Conservation (phyloP, 2,329 filamentous ascomycete genomes). For the Cylindrodendrum hubeiense region DNA sequence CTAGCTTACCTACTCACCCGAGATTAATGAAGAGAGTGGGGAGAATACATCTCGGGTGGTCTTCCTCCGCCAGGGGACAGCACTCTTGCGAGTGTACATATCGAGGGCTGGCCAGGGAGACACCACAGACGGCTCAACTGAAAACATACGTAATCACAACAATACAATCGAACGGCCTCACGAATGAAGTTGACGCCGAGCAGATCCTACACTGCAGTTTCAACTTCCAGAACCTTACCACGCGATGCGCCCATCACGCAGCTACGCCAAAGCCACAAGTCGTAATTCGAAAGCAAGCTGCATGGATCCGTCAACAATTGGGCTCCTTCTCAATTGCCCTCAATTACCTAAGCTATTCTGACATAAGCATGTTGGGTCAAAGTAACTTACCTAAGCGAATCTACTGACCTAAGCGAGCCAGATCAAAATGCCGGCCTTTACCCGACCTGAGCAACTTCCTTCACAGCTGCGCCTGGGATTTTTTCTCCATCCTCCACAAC, state of each 20-base stretch:
- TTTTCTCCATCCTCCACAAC: conserved; percentile 26
- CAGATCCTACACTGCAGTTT: neutral
- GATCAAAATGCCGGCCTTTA: conserved; percentile 27
- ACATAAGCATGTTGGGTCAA: neutral
- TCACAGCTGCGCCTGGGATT: conserved; percentile 25
- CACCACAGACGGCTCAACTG: neutral
- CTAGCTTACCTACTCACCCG: conserved; percentile 1
- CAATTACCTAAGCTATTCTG: too few species aligned
- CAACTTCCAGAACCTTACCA: neutral
- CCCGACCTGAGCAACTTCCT: conserved; percentile 19
- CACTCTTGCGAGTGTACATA: neutral
- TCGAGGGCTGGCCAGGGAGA: neutral
- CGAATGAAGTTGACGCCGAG: neutral
- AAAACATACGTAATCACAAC: neutral
- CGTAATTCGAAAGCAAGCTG: neutral
- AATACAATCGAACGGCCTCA: too few species aligned
- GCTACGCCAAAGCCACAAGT: neutral
- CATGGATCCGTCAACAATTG: too few species aligned
- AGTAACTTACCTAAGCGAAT: neutral
- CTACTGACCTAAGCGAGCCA: conserved; percentile 18
- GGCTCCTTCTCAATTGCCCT: too few species aligned
- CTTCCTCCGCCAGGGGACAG: neutral
- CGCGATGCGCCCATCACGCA: neutral
- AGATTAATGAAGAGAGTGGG: conserved; percentile 1
- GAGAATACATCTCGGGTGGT: neutral